phyloP scores from a whole-genome alignment of 176 grass and related monocot genomes.

The Oryza officinalis region DNA sequence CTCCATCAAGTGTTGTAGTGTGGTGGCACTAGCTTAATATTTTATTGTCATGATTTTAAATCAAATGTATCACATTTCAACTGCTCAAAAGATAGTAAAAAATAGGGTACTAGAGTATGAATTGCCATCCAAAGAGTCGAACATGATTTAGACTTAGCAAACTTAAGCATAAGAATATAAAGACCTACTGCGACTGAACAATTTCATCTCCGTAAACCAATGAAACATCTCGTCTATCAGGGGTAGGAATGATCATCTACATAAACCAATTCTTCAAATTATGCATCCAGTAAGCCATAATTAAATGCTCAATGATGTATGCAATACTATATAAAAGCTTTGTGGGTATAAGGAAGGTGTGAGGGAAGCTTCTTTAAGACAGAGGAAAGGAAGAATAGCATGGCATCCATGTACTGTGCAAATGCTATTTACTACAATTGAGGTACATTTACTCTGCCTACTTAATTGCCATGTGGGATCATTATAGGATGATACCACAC shows the following conservation, averaged over 20 bases:
- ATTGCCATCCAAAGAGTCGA: slow-evolving; percentile 8
- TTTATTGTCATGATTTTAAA: slow-evolving; percentile 33
- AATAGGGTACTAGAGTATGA: neutral
- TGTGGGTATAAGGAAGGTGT: neutral
- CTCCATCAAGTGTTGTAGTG: slow-evolving; percentile 32
- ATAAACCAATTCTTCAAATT: neutral
- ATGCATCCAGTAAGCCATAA: neutral
- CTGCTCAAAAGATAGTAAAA: slow-evolving; percentile 30
- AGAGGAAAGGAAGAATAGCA: neutral
- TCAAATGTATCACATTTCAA: slow-evolving; percentile 24
- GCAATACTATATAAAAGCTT: neutral
- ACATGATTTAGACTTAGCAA: slow-evolving; percentile 7
- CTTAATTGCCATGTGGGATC: neutral
- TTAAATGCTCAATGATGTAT: neutral
- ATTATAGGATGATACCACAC: slow-evolving; percentile 17
- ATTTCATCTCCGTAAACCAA: no score
- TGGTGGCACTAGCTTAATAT: slow-evolving; percentile 18
- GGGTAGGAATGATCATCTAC: slow-evolving; percentile 13
- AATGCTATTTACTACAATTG: neutral
- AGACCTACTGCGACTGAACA: neutral
- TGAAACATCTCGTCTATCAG: neutral
- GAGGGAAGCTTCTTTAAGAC: slow-evolving; percentile 27
- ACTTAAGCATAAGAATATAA: slow-evolving; percentile 16
- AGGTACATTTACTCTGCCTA: slow-evolving; percentile 30
- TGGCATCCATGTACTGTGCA: neutral